phyloP scores from a whole-genome alignment of 208 protist species.

The Trichomonas gallinae region DNA sequence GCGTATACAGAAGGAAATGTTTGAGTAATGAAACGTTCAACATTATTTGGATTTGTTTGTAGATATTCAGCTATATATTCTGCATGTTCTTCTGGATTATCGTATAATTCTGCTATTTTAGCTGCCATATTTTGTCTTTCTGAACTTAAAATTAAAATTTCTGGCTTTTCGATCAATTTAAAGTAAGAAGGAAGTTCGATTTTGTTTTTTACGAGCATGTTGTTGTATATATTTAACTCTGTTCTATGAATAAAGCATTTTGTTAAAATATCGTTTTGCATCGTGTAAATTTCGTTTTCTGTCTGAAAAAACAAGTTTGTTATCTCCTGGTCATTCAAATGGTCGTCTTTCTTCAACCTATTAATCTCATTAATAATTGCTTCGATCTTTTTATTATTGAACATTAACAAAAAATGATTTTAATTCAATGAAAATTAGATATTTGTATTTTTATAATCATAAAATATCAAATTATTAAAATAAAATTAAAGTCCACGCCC shows the following conservation, averaged over 20 bases:
- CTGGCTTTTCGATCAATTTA: background rate
- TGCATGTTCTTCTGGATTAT: background rate
- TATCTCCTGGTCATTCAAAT: too few species aligned
- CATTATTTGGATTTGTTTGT: background rate
- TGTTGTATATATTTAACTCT: background rate
- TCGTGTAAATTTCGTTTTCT: too few species aligned
- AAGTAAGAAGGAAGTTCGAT: background rate
- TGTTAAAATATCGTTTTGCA: background rate
- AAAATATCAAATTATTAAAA: too few species aligned
- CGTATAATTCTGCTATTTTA: background rate
- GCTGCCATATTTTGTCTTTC: background rate
- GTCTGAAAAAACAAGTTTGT: too few species aligned
- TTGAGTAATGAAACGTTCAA: background rate
- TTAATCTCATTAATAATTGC: too few species aligned
- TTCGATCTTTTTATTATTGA: too few species aligned
- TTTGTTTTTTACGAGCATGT: background rate
- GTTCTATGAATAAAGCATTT: background rate
- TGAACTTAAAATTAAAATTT: background rate
- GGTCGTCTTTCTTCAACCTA: too few species aligned
- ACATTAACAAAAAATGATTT: too few species aligned
- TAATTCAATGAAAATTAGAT: too few species aligned
- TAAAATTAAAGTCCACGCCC: too few species aligned
- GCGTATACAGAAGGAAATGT: background rate
- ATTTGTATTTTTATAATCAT: too few species aligned
- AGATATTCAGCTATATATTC: background rate